Evolutionary conservation across 306 rosid genomes (phyloP).

Genomic region (Cucurbita pepo): DNA sequence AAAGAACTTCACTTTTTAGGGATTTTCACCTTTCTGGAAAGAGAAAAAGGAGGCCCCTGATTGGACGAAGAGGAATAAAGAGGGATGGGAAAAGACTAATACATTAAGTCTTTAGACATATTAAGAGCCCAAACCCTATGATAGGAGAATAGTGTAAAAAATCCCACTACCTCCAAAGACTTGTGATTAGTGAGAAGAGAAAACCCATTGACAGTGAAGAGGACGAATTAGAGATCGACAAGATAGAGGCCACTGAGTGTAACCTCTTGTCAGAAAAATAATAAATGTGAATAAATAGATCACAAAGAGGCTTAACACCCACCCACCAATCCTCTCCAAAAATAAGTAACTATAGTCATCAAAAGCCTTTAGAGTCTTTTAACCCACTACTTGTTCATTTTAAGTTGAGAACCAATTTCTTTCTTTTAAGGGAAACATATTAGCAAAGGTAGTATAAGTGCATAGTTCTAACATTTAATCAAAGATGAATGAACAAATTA

Average conservation of each 20-base stretch:
- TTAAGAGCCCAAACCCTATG: neutral
- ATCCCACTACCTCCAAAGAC: neutral
- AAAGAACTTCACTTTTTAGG: too few species aligned
- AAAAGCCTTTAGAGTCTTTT: too few species aligned
- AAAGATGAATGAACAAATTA: neutral
- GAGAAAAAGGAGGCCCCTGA: too few species aligned
- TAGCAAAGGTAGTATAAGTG: neutral
- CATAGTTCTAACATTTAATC: neutral
- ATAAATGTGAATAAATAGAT: too few species aligned
- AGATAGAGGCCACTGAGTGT: neutral
- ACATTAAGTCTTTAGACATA: neutral
- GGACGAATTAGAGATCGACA: neutral
- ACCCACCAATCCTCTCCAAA: neutral
- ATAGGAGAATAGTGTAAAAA: neutral
- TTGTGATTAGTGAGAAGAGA: neutral
- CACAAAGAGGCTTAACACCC: neutral
- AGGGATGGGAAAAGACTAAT: too few species aligned
- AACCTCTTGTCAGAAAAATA: neutral
- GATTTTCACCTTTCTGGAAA: too few species aligned
- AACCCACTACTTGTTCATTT: neutral
- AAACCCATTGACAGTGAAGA: neutral
- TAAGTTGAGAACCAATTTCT: neutral
- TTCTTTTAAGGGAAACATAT: neutral
- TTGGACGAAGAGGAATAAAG: too few species aligned
- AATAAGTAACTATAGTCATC: neutral